phyloP scores from a whole-genome alignment of 176 grass and related monocot genomes.

The Oryza australiensis region DNA sequence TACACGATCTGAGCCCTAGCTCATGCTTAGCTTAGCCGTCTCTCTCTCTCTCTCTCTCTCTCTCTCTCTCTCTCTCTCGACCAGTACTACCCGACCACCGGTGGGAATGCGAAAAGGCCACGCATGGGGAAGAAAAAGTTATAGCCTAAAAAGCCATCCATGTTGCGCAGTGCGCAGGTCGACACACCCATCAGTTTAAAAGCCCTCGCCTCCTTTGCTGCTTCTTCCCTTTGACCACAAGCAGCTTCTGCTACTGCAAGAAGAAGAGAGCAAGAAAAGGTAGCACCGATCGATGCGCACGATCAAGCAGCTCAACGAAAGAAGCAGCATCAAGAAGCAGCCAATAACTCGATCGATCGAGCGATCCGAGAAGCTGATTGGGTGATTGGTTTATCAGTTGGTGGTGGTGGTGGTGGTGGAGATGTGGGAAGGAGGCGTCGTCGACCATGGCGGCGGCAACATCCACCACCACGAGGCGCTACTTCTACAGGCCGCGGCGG shows the following conservation, averaged over 20 bases:
- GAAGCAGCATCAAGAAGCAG: too few species aligned
- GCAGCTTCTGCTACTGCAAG: background rate
- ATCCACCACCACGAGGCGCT: slow-evolving; percentile 27
- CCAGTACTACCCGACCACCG: slow-evolving; percentile 48
- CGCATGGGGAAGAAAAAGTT: slow-evolving; percentile 11
- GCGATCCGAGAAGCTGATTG: slow-evolving; percentile 12
- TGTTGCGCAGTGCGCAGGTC: slow-evolving; percentile 34
- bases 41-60: slow-evolving; percentile 26
- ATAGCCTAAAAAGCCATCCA: slow-evolving; percentile 40
- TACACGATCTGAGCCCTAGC: slow-evolving; percentile 41
- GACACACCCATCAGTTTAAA: slow-evolving; percentile 38
- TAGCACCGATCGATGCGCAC: background rate
- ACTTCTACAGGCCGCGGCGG: slow-evolving; percentile 26
- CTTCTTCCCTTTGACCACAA: slow-evolving; percentile 36
- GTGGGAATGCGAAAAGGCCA: slow-evolving; percentile 52
- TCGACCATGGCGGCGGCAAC: slow-evolving; percentile 35
- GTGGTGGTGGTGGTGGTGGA: background rate
- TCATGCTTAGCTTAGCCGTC: slow-evolving; percentile 2
- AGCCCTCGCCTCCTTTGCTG: too few species aligned
- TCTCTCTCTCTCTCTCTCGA: slow-evolving; percentile 30
- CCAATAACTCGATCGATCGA: background rate
- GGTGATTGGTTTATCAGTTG: background rate
- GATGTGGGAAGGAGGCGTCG: slow-evolving; percentile 64
- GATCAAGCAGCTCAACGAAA: too few species aligned
- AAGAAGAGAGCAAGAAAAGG: background rate